These are phyloP conservation scores for Phytophthora tentaculata DNA, from an alignment of 352 stramenopile genomes.

Conservation along the genomic window DNA sequence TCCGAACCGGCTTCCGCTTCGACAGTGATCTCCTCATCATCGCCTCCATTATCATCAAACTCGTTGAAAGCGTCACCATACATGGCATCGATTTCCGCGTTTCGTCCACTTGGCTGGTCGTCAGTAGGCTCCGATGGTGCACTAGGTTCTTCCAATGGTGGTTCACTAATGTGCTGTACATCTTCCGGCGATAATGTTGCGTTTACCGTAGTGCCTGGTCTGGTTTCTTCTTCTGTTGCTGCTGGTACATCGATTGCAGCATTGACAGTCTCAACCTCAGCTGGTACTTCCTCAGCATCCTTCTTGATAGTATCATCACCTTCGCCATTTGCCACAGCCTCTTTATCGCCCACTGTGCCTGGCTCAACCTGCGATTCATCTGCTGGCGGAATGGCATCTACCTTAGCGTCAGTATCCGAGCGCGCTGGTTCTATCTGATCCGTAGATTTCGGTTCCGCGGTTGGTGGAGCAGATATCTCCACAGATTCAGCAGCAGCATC, in stretches of 20 bases:
- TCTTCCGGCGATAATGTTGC: not conserved
- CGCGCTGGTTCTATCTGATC: constrained; percentile 4
- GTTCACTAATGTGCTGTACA: not conserved
- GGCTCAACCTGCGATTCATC: not conserved
- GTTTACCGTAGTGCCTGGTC: not conserved
- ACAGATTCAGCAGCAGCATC: constrained; percentile 1
- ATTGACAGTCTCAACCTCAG: constrained; percentile 1
- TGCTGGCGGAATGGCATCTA: not conserved
- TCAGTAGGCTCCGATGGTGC: constrained; percentile 1
- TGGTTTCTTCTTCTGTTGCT: not conserved
- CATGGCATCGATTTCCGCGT: constrained; percentile 44
- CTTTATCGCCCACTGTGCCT: not conserved
- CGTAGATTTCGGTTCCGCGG: not conserved
- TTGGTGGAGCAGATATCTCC: not conserved
- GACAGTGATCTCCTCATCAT: constrained; percentile 40
- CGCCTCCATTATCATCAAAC: constrained; percentile 55
- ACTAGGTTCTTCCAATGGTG: constrained; percentile 5
- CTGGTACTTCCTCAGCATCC: not conserved
- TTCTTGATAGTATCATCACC: constrained; percentile 1
- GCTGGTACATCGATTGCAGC: not conserved
- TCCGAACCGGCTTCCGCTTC: constrained; percentile 29
- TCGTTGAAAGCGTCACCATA: constrained; percentile 65
- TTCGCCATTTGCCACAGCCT: not conserved
- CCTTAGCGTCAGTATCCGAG: not conserved
- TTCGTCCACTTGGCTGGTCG: constrained; percentile 18